Percentiles rank a stretch among this genome's conserved stretches.
phyloP scores from a whole-genome alignment of 2,329 filamentous ascomycete genomes.

The Aspergillus fumigatus region DNA sequence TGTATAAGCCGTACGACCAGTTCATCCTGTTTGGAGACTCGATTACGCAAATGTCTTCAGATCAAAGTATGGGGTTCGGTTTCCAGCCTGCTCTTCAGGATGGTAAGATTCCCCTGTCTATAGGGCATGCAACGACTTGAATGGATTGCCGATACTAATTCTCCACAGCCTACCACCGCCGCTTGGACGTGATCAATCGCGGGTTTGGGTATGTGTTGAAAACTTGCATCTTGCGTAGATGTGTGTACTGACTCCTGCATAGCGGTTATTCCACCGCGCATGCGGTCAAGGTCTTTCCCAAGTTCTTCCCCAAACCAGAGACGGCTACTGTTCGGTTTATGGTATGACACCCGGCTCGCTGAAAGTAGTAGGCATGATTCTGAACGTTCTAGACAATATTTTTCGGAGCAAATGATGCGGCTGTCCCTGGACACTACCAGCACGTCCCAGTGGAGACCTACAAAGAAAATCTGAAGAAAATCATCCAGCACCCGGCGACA shows the following conservation, averaged over 20 bases:
- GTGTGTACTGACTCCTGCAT: slow-evolving; percentile 5
- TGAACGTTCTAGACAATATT: slow-evolving; percentile 60
- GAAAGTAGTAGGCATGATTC: background rate
- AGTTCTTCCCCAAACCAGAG: slow-evolving; percentile 65
- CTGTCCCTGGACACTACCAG: slow-evolving; percentile 64
- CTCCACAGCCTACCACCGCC: slow-evolving; percentile 63
- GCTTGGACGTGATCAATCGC: slow-evolving; percentile 81
- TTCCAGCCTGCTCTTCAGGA: slow-evolving; percentile 68
- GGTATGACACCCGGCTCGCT: slow-evolving; percentile 25
- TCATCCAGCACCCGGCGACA: slow-evolving; percentile 68
- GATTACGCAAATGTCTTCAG: slow-evolving; percentile 66
- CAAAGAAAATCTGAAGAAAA: slow-evolving; percentile 64
- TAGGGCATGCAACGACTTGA: background rate
- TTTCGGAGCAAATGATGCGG: slow-evolving; percentile 88
- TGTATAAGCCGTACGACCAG: slow-evolving; percentile 57
- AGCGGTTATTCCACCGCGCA: slow-evolving; percentile 79
- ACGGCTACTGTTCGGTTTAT: slow-evolving; percentile 44
- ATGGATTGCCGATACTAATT: slow-evolving; percentile 8
- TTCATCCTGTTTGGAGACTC: slow-evolving; percentile 87
- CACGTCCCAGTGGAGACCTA: slow-evolving; percentile 74
- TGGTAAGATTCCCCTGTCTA: slow-evolving; percentile 41
- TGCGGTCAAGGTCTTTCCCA: slow-evolving; percentile 62
- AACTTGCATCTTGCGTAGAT: background rate
- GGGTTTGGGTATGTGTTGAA: slow-evolving; percentile 58
- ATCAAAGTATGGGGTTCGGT: slow-evolving; percentile 63